Evolutionary conservation across 169 alveolate species (phyloP).

Genomic region (Perkinsus olseni): DNA sequence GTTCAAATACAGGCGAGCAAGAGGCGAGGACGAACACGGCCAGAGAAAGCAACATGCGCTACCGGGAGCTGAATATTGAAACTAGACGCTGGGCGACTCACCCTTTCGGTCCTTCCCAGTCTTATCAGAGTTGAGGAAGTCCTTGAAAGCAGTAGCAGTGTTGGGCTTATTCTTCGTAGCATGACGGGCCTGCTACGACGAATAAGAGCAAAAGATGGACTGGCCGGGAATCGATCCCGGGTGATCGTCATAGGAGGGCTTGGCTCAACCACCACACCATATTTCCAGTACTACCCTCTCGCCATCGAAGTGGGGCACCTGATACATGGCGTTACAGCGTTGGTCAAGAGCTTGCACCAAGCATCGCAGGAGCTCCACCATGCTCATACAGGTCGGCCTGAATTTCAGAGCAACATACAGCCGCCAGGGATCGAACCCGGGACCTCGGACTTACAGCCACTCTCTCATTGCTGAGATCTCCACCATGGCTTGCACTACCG

Average conservation of each 20-base stretch:
- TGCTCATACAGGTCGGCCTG: neutral
- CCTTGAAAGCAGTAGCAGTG: neutral
- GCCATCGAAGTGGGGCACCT: constrained; percentile 76
- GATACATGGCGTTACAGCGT: constrained; percentile 58
- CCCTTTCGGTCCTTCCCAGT: neutral
- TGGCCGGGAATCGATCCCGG: neutral
- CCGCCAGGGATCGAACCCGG: neutral
- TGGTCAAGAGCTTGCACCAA: constrained; percentile 72
- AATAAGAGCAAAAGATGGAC: neutral
- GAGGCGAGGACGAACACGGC: no score
- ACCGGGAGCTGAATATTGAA: no score
- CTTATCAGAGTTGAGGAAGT: neutral
- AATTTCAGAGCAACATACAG: no score
- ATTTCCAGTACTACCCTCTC: constrained; percentile 36
- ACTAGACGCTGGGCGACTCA: neutral
- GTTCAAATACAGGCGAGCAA: no score
- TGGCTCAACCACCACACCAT: constrained; percentile 8
- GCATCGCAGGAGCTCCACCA: constrained; percentile 72
- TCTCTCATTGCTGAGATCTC: constrained; percentile 65
- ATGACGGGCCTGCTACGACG: neutral
- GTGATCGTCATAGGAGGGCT: neutral
- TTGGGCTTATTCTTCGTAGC: neutral
- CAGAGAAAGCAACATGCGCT: no score
- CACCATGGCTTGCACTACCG: constrained; percentile 70
- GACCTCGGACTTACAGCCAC: constrained; percentile 52